Evolutionary conservation across 148 eudicot species (phyloP).

Genomic region (Talinum fruticosum): DNA sequence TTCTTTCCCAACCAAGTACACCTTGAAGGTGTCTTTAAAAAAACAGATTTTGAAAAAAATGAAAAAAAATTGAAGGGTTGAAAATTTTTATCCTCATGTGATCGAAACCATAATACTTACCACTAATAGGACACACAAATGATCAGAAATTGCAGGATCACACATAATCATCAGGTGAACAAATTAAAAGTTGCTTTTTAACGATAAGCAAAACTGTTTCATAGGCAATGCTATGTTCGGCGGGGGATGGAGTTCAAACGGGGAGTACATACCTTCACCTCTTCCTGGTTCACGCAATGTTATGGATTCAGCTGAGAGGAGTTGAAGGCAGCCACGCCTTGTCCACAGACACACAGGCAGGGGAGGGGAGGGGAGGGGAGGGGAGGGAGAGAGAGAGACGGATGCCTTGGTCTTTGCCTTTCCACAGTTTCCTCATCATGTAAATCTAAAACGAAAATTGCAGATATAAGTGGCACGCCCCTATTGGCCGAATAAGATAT

Average conservation of each 20-base stretch:
- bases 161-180: not conserved
- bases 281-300: not conserved
- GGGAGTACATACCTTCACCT: not conserved
- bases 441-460: not conserved
- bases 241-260: no score
- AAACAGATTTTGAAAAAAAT: no score
- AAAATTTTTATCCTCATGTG: not conserved
- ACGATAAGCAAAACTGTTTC: not conserved
- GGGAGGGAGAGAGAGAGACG: constrained; percentile 6
- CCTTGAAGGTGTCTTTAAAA: no score
- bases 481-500: not conserved
- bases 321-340: not conserved
- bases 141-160: not conserved
- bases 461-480: not conserved
- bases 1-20: not conserved
- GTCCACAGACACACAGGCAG: not conserved
- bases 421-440: not conserved
- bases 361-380: not conserved
- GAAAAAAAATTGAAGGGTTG: no score
- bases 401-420: not conserved
- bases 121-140: not conserved
- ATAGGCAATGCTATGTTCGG: not conserved
- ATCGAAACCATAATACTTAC: not conserved
- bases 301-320: not conserved
- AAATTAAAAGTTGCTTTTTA: not conserved